Conservation (phyloP, 1,284 basidiomycete species). For the Takashimella tepidaria region DNA sequence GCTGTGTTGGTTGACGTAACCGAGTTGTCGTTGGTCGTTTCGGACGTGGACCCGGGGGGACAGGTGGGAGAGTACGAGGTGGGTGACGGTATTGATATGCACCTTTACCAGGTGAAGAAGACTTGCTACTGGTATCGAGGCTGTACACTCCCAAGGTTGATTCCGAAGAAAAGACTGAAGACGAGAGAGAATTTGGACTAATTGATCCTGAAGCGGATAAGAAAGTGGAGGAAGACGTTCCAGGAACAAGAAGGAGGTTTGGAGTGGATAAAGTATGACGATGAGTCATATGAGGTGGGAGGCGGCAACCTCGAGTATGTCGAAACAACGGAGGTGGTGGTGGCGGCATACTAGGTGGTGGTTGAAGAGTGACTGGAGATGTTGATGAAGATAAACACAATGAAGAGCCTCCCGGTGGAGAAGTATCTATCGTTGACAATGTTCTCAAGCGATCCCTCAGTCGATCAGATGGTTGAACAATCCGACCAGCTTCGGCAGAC, state of each 20-base stretch:
- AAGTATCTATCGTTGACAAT: conserved; percentile 8
- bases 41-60: not conserved
- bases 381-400: not conserved
- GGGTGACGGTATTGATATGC: not conserved
- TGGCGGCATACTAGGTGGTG: not conserved
- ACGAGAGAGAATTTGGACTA: not conserved
- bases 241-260: not conserved
- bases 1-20: conserved; percentile 7
- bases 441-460: conserved; percentile 8
- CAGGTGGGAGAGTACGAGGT: conserved; percentile 4
- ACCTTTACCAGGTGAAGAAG: not conserved
- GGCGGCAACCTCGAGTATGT: not conserved
- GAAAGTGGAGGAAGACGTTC: not conserved
- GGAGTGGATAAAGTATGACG: conserved; percentile 15
- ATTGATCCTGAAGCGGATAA: no score
- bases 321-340: not conserved
- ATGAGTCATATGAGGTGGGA: not conserved
- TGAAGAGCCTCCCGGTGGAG: not conserved
- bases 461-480: conserved; percentile 1
- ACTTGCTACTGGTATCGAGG: not conserved
- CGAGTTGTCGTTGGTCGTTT: conserved; percentile 6
- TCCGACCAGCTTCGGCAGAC: no score
- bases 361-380: not conserved
- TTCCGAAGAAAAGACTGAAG: not conserved
- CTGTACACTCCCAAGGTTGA: not conserved